Conservation (phyloP, 108 stramenopile species). For the Nitzschia sp. region DNA sequence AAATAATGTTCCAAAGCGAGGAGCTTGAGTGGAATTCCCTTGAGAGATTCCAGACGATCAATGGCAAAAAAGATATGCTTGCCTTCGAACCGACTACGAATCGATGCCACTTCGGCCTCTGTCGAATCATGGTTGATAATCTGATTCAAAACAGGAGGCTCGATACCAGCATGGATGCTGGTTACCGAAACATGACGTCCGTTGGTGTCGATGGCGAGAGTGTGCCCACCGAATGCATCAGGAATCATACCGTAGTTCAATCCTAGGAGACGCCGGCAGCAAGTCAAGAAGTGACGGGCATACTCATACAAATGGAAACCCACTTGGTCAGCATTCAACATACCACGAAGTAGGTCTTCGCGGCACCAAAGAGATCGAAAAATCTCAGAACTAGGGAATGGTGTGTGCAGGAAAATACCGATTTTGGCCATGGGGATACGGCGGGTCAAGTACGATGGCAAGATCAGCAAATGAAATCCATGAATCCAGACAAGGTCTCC, state of each 20-base stretch:
- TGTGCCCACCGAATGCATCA: constrained; percentile 81
- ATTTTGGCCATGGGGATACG: constrained; percentile 87
- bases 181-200: constrained; percentile 93
- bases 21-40: constrained; percentile 95
- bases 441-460: constrained; percentile 90
- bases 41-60: constrained; percentile 92
- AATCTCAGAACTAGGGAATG: constrained; percentile 98
- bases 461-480: constrained; percentile 96
- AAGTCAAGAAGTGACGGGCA: constrained; percentile 98
- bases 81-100: constrained; percentile 72
- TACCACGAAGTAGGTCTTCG: constrained; percentile 91
- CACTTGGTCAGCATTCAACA: constrained; percentile 96
- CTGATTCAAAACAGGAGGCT: constrained; percentile 84
- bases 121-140: constrained; percentile 66
- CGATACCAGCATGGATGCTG: constrained; percentile 95
- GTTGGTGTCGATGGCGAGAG: constrained; percentile 87
- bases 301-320: constrained; percentile 99
- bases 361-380: constrained; percentile 93
- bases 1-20: constrained; percentile 92
- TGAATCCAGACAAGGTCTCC: constrained; percentile 98
- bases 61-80: constrained; percentile 89
- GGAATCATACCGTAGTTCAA: constrained; percentile 92
- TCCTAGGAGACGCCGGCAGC: constrained; percentile 93
- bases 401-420: constrained; percentile 97
- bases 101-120: constrained; percentile 48